Evolutionary conservation across 2,329 filamentous ascomycete species (phyloP), one percentile per base, ranked within the genome.

Genomic region (Davidsoniella australis): DNA sequence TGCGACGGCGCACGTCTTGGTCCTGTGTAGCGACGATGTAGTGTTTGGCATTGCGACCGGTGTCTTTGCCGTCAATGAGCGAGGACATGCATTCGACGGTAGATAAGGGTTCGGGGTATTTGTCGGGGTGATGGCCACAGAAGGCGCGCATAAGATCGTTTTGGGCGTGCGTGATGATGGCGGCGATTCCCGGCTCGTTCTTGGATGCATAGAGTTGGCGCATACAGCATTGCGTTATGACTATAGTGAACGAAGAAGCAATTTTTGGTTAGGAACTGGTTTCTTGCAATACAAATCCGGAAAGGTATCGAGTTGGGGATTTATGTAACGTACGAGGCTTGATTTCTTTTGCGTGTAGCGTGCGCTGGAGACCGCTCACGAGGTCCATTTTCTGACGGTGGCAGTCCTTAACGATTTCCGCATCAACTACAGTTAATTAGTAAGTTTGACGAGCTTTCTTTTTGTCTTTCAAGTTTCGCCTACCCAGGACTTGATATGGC

Each of bases 311-410:
- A 26, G 37, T 18, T 7, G 4, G 14, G 10, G n/a, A 12, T 20
- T 12, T 14, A 26, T 20, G 16, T 7, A 5, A 68, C 76, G 50
- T 69, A 85, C 78, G 81, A 45, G 85, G 82, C 66, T 91, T 94
- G 57, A 87, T 51, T 51, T 55, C 79, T 62, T 85, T 76, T 54
- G 85, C 88, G 60, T 93, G 85, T 3, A 94, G 70, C n/a, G 86
- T 91, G 52, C 83, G 75, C 60, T 88, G 77, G 26, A 95, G 68
- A 18, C 81, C 77, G 37, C 75, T 73, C 45, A 83, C 68, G n/a
- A 95, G 69, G 54, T 94, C 83, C 82, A 95, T 94, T 59, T 89
- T 91, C 68, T 84, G 91, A 45, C 77, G 76, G 56, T 82, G 77
- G 18, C 87, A 80, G 62, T 93, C 85, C 59, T 76, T 73, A 47